These are phyloP conservation scores for Cryphonectria nitschkei DNA, from an alignment of 2,329 filamentous ascomycete species.

Conservation along the genomic window DNA sequence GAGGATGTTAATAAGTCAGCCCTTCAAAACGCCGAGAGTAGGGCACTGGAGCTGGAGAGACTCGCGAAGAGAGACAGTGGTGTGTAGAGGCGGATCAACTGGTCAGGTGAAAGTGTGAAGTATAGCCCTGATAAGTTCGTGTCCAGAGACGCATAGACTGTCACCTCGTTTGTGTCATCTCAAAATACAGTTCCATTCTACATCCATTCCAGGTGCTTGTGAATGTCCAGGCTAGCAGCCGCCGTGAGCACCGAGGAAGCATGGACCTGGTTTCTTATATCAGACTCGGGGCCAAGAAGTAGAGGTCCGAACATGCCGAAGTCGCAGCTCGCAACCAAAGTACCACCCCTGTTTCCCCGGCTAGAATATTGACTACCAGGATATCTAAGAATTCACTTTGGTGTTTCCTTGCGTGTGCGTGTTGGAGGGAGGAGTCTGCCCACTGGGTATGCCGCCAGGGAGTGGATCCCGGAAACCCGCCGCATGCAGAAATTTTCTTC, in stretches of 20 bases:
- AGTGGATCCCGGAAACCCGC: not conserved
- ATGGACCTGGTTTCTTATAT: not conserved
- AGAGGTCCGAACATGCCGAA: not conserved
- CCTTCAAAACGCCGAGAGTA: constrained; percentile 29
- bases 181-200: not conserved
- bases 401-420: not conserved
- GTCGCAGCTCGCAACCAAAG: not conserved
- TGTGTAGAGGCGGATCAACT: not conserved
- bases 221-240: not conserved
- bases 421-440: not conserved
- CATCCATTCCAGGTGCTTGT: not conserved
- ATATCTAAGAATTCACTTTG: not conserved
- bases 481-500: not conserved
- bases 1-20: constrained; percentile 20
- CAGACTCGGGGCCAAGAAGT: not conserved
- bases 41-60: constrained; percentile 16
- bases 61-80: not conserved
- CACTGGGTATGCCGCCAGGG: not conserved
- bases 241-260: not conserved
- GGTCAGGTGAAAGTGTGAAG: not conserved
- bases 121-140: not conserved
- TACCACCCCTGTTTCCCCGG: not conserved
- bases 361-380: not conserved
- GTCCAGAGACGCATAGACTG: too few relatives aligned
- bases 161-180: not conserved